Evolutionary conservation across 2,329 filamentous ascomycete species (phyloP), one percentile per base, ranked within the genome.

Genomic region (Ceratocystiopsis minuta): DNA sequence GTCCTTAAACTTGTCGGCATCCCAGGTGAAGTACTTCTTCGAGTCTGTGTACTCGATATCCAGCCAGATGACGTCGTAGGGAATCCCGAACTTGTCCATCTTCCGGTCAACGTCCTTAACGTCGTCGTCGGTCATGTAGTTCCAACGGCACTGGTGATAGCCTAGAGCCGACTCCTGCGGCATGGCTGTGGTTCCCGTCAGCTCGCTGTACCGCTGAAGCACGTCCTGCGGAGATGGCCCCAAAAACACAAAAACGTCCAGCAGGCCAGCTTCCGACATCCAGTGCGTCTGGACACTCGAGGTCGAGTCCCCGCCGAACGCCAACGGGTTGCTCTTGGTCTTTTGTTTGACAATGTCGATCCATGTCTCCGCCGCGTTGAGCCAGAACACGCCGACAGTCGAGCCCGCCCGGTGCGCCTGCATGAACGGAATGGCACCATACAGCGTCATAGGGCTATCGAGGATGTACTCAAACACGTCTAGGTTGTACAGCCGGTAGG

Each of bases 1-100:
- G 51, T 96, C 77, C 14, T 75, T 70, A 60, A 98, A 98, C 39
- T 78, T 90, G 54, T 93, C 70, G 16, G 78, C 72, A 54, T 98
- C 88, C 83, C 86, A 98, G 1, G 87, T 95, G 57, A 98, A 98
- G 65, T 98, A 98, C 63, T 94, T 92, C 62, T 90, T 88, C 58
- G 81, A 86, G 46, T 98, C 83, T 0, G 87, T 92, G 60, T 96
- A 98, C 62, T 98, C 90, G 50, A 98, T 84, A 53, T 98, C 90
- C 16, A 98, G 76, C 90, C 90, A 98, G 53, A 98, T 98, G 49
- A 96, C 83, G 60, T 98, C 90, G 63, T 96, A 98, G 0, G 90
- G 90, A 42, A 98, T 95, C 56, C 84, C 79, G 61, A 78, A 75
- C 63, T 90, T 92, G 64, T 96, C 87, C 65, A 98, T 94, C 58